Percentiles rank a stretch among this genome's conserved stretches.
Conservation (phyloP, 2,329 filamentous ascomycete species). For the Teratosphaeria nubilosa region DNA sequence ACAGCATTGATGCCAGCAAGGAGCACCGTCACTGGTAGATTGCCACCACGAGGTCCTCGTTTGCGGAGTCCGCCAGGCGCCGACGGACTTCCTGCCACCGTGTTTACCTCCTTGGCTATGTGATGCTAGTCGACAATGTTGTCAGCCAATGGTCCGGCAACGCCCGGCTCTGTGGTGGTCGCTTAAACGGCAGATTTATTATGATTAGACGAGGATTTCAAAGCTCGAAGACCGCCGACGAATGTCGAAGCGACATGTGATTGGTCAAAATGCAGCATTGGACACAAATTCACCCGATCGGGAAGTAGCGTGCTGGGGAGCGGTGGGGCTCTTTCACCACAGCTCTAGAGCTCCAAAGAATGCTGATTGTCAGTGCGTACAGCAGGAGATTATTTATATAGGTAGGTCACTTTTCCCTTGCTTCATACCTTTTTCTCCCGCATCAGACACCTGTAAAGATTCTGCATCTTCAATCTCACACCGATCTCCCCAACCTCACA, state of each 20-base stretch:
- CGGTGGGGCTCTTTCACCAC: neutral
- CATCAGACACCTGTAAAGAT: neutral
- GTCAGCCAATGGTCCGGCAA: neutral
- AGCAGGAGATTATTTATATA: neutral
- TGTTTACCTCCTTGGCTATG: neutral
- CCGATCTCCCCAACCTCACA: neutral
- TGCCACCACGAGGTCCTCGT: neutral
- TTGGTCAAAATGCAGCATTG: neutral
- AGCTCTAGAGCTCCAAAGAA: neutral
- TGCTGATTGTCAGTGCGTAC: neutral
- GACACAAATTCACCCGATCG: neutral
- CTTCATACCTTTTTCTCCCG: neutral
- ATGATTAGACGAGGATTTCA: constrained; percentile 4
- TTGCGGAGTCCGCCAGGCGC: neutral
- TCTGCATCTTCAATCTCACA: neutral
- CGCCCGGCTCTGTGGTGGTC: neutral
- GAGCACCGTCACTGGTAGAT: neutral
- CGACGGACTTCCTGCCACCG: too few relatives aligned
- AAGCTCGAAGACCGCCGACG: neutral
- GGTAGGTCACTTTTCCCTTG: neutral
- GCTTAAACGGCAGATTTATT: constrained; percentile 1
- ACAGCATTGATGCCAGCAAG: neutral
- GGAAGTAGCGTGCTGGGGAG: neutral
- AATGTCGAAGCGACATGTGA: neutral
- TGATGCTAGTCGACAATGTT: neutral